A percentile compares a stretch with the other conserved stretches of the same genome.
phyloP scores from a whole-genome alignment of 2,329 filamentous ascomycete species.

The Phialophora expanda region DNA sequence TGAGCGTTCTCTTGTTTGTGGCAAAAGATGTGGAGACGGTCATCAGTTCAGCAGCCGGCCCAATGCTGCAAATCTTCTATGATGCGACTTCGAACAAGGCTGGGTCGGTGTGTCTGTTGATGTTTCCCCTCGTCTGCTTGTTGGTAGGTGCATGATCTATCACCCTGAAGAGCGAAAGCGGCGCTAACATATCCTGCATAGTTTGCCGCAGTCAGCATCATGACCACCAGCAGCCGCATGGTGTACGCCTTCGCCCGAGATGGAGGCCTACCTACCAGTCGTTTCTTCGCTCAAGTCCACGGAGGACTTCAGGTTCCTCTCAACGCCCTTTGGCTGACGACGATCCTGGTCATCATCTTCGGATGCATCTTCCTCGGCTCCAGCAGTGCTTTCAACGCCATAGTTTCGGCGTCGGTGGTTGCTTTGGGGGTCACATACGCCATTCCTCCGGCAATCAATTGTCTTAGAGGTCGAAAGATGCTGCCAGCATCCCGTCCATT shows the following conservation, averaged over 20 bases:
- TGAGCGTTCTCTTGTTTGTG: constrained; percentile 68
- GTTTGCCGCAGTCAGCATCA: constrained; percentile 67
- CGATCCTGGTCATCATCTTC: constrained; percentile 67
- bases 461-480: constrained; percentile 67
- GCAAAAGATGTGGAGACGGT: constrained; percentile 62
- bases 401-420: constrained; percentile 73
- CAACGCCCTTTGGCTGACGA: constrained; percentile 68
- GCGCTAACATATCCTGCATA: constrained; percentile 48
- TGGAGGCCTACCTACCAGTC: constrained; percentile 59
- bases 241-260: constrained; percentile 71
- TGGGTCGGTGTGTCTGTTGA: constrained; percentile 68
- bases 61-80: constrained; percentile 66
- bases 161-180: neutral
- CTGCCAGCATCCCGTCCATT: constrained; percentile 66
- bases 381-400: constrained; percentile 70
- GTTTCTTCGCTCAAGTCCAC: constrained; percentile 65
- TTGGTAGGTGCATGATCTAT: constrained; percentile 24
- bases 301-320: constrained; percentile 66
- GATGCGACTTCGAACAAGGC: constrained; percentile 66
- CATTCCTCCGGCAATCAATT: constrained; percentile 74
- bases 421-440: constrained; percentile 74
- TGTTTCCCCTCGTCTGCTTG: constrained; percentile 48
- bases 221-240: constrained; percentile 71
- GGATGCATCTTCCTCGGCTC: constrained; percentile 73
- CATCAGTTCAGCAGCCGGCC: constrained; percentile 62